Conservation (phyloP, 116 monocot species). For the Phalaenopsis hybrid region DNA sequence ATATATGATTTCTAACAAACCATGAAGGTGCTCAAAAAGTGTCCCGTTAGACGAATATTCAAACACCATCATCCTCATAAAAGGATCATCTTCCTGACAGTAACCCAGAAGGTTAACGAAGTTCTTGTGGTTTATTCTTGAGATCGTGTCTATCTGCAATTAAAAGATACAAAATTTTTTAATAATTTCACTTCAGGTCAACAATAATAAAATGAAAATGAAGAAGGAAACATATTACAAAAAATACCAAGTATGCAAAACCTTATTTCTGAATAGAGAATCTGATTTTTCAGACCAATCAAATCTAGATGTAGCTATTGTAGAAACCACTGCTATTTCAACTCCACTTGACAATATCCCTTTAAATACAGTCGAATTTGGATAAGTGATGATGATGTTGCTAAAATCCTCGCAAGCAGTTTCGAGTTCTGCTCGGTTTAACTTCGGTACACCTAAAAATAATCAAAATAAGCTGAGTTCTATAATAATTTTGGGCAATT, state of each 20-base stretch:
- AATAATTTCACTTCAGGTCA: not conserved
- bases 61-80: constrained; percentile 88
- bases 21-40: constrained; percentile 84
- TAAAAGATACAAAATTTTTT: constrained; percentile 9
- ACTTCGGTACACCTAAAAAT: constrained; percentile 74
- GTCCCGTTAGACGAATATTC: constrained; percentile 82
- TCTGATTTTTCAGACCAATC: constrained; percentile 73
- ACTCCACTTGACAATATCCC: constrained; percentile 87
- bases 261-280: constrained; percentile 65
- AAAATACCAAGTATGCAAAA: constrained; percentile 18
- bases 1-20: constrained; percentile 17
- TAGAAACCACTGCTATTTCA: constrained; percentile 75
- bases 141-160: constrained; percentile 58
- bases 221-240: not conserved
- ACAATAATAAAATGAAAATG: not conserved
- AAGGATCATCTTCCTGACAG: constrained; percentile 77
- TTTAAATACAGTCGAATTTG: constrained; percentile 66
- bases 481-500: not conserved
- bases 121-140: constrained; percentile 85
- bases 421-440: constrained; percentile 67
- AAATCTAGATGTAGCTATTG: constrained; percentile 33
- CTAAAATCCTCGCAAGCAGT: constrained; percentile 94
- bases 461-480: not conserved
- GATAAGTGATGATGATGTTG: constrained; percentile 63
- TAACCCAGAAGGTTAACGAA: constrained; percentile 86